Conservation (phyloP, 441 rosid genomes). For the Brassica hybrid region DNA sequence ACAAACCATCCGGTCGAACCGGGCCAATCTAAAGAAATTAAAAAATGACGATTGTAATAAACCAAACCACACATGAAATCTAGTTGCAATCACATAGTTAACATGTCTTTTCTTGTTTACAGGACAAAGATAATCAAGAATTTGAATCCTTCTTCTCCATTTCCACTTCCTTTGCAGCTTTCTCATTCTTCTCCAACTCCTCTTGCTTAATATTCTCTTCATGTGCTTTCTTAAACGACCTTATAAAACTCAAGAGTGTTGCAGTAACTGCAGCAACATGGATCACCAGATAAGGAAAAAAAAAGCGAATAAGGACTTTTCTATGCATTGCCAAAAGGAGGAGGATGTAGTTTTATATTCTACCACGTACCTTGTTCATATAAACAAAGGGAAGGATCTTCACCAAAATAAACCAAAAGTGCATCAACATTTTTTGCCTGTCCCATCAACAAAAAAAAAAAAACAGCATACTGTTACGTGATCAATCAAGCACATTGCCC, state of each 20-base stretch:
- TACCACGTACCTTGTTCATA: constrained; percentile 84
- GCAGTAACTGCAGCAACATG: constrained; percentile 63
- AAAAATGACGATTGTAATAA: not conserved
- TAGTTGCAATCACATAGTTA: not conserved
- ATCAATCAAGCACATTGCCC: constrained; percentile 31
- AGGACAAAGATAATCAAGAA: not conserved
- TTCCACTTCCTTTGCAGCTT: not conserved
- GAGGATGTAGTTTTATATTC: not conserved
- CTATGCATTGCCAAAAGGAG: not conserved
- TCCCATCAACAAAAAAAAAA: not conserved
- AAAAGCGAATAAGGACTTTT: not conserved
- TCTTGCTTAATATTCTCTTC: constrained; percentile 82
- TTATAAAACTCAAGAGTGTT: constrained; percentile 81
- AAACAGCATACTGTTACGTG: not conserved
- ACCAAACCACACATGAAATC: not conserved
- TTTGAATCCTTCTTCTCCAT: not conserved
- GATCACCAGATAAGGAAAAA: not conserved
- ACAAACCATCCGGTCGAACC: constrained; percentile 30
- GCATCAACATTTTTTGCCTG: constrained; percentile 98
- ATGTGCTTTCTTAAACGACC: constrained; percentile 83
- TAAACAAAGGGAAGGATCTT: constrained; percentile 91
- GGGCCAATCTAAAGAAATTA: not conserved
- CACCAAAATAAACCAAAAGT: constrained; percentile 85
- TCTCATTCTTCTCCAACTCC: not conserved
- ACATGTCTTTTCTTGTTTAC: not conserved